A percentile compares a stretch with the other conserved stretches of the same genome.
phyloP scores from a whole-genome alignment of 2,329 filamentous ascomycete genomes.

The Salinomyces thailandicus region DNA sequence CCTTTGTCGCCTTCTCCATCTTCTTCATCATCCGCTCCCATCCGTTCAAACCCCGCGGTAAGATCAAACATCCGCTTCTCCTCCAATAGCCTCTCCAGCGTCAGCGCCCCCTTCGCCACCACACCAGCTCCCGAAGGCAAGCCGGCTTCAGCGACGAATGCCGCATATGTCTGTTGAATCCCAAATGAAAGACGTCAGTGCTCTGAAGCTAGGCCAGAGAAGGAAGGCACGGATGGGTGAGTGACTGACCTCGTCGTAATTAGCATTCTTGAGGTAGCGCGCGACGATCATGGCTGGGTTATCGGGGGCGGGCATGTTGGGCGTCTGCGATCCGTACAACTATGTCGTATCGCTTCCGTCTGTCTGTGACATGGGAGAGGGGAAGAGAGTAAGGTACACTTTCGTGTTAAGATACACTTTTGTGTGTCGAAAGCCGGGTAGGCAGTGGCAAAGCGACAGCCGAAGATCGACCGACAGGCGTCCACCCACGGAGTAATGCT shows the following conservation, averaged over 20 bases:
- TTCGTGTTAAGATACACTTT: too few relatives aligned
- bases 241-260: slow-evolving; percentile 27
- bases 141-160: slow-evolving; percentile 48
- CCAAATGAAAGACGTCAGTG: neutral
- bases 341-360: too few relatives aligned
- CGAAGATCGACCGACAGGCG: too few relatives aligned
- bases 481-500: too few relatives aligned
- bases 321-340: too few relatives aligned
- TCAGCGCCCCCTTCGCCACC: slow-evolving; percentile 36
- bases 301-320: slow-evolving; percentile 25
- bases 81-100: slow-evolving; percentile 49
- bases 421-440: too few relatives aligned
- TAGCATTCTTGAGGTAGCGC: slow-evolving; percentile 28
- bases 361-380: too few relatives aligned
- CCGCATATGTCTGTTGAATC: slow-evolving; percentile 41
- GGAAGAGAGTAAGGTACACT: too few relatives aligned
- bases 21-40: slow-evolving; percentile 28
- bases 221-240: neutral
- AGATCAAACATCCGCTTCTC: slow-evolving; percentile 51
- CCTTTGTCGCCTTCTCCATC: slow-evolving; percentile 6
- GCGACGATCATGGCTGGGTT: slow-evolving; percentile 28
- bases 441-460: too few relatives aligned
- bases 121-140: slow-evolving; percentile 42
- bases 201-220: neutral
- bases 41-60: slow-evolving; percentile 45